Percentiles rank a stretch among this genome's conserved stretches.
Evolutionary conservation across 1,284 basidiomycete genomes (phyloP).

Genomic region (Sanghuangporus weigelae): DNA sequence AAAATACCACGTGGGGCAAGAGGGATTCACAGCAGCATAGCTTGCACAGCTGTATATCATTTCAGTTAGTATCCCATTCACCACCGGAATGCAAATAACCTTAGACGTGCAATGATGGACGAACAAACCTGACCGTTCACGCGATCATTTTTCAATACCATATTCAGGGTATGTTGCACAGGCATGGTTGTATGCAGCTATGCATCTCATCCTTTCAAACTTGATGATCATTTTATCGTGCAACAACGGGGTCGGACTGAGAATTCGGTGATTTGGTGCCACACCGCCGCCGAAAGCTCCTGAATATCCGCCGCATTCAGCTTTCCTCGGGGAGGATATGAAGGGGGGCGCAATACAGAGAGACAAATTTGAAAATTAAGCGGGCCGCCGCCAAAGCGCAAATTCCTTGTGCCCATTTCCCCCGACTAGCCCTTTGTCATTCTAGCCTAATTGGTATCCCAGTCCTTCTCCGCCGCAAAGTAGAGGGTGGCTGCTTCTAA

Average conservation of each 20-base stretch:
- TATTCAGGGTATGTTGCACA: background rate
- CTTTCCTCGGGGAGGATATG: background rate
- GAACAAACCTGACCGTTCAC: background rate
- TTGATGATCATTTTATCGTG: background rate
- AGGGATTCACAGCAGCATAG: background rate
- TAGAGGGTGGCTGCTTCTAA: background rate
- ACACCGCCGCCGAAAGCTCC: background rate
- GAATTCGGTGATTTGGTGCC: background rate
- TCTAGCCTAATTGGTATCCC: background rate
- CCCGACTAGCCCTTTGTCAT: background rate
- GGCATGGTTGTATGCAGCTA: background rate
- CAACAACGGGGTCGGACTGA: background rate
- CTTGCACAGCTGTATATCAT: background rate
- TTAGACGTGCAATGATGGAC: background rate
- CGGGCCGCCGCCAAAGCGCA: background rate
- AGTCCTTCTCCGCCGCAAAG: background rate
- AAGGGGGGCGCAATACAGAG: background rate
- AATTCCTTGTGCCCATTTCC: background rate
- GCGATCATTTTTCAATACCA: background rate
- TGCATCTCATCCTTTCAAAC: background rate
- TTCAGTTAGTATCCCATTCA: background rate
- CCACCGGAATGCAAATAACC: background rate
- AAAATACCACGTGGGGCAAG: background rate
- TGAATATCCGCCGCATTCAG: background rate
- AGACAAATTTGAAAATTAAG: background rate